Evolutionary conservation across 2,329 filamentous ascomycete species (phyloP).

Genomic region (Alternaria viburni): DNA sequence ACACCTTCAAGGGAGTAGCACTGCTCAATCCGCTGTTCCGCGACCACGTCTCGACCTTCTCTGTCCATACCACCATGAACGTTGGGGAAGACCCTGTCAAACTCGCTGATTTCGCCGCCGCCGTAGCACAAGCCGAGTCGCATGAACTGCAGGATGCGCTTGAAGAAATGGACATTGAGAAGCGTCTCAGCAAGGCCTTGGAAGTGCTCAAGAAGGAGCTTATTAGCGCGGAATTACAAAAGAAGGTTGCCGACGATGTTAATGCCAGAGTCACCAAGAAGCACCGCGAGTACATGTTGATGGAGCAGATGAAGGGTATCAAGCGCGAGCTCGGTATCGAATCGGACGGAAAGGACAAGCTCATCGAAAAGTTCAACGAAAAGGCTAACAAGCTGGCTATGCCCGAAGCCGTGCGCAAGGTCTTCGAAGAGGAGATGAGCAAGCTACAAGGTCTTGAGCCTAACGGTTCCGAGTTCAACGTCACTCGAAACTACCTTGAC

Average conservation of each 20-base stretch:
- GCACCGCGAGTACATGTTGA: slow-evolving; percentile 96
- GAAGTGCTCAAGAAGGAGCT: slow-evolving; percentile 96
- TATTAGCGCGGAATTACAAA: slow-evolving; percentile 96
- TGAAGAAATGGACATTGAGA: slow-evolving; percentile 86
- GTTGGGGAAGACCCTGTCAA: slow-evolving; percentile 94
- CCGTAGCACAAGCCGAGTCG: slow-evolving; percentile 85
- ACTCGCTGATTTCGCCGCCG: slow-evolving; percentile 94
- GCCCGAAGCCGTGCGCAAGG: slow-evolving; percentile 95
- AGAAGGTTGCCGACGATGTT: slow-evolving; percentile 97
- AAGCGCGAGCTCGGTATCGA: slow-evolving; percentile 94
- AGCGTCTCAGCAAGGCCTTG: slow-evolving; percentile 88
- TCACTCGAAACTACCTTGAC: slow-evolving; percentile 96
- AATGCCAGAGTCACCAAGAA: slow-evolving; percentile 97
- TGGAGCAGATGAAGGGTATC: slow-evolving; percentile 99
- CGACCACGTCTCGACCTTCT: slow-evolving; percentile 94
- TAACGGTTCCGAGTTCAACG: slow-evolving; percentile 96
- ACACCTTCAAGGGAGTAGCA: slow-evolving; percentile 97
- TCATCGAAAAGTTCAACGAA: slow-evolving; percentile 96
- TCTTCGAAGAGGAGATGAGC: slow-evolving; percentile 97
- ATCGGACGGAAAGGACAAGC: slow-evolving; percentile 96
- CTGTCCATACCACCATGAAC: slow-evolving; percentile 81
- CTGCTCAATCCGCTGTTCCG: slow-evolving; percentile 93
- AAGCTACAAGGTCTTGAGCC: slow-evolving; percentile 95
- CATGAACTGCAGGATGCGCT: slow-evolving; percentile 92
- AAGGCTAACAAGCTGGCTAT: slow-evolving; percentile 93